Evolutionary conservation across 1,139 yeast species (phyloP), one percentile per base, ranked within the genome.

Genomic region (Pichia sp.): DNA sequence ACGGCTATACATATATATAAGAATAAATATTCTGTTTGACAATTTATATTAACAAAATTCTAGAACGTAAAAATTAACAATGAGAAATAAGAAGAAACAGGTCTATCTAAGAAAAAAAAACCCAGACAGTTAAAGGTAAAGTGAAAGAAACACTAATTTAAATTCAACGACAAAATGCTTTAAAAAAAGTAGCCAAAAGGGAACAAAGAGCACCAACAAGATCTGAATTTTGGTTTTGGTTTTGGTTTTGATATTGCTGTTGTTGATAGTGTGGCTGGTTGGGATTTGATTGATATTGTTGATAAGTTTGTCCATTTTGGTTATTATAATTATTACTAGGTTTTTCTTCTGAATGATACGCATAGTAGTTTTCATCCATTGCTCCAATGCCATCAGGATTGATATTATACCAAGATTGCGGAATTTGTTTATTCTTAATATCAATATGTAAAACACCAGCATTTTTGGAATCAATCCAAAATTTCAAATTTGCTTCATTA

Each of bases 401-500:
- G 28, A 59, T 48, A 39, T 55, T 50, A 22, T 54, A 52, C 87
- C 86, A 80, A 42, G 65, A 61, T 33, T 58, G 56, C 10, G 86
- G 87, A 28, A 78, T 63, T 48, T 66, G 71, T 24, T 77, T 69
- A 16, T 70, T 62, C 16, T 68, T 58, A 51, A 87, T 73, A 54
- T 84, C 82, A 47, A 90, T 80, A 9, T 83, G 69, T 51, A 90
- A 63, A 4, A 92, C 96, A 34, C 97, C 97, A 1, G 83, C 53
- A 63, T 92, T 92, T 41, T 82, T 74, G 1, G 73, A 70, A 54
- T 87, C 92, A 38, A 82, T 70, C 52, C 77, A 70, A 55, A 77
- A 80, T 28, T 64, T 73, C 55, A 90, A 71, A 20, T 76, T 67
- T 45, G 82, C 76, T 55, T 85, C 83, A 37, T 67, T 62, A 63